These are phyloP conservation scores for Fusarium sp. DNA, from an alignment of 2,329 filamentous ascomycete genomes.

Conservation along the genomic window DNA sequence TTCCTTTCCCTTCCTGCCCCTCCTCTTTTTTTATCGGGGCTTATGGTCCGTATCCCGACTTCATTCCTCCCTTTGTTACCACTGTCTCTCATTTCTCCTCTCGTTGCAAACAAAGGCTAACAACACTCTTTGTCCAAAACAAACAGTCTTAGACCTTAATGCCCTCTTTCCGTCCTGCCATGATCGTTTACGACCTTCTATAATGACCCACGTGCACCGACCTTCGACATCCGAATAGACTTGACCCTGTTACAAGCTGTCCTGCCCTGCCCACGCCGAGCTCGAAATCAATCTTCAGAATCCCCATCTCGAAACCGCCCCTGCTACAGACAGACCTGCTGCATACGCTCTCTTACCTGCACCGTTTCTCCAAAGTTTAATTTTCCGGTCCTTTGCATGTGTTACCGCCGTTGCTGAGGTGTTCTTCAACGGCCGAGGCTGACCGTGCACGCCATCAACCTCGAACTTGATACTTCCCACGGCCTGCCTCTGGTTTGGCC, in stretches of 20 bases:
- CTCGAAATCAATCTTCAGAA: constrained; percentile 23
- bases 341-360: neutral
- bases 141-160: constrained; percentile 43
- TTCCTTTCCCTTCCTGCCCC: constrained; percentile 29
- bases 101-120: constrained; percentile 35
- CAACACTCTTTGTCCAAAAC: constrained; percentile 28
- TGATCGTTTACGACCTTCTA: constrained; percentile 42
- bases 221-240: constrained; percentile 37
- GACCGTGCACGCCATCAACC: constrained; percentile 34
- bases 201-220: constrained; percentile 42
- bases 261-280: constrained; percentile 25
- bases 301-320: constrained; percentile 3
- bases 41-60: constrained; percentile 36
- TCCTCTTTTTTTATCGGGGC: constrained; percentile 40
- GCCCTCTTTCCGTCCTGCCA: constrained; percentile 39
- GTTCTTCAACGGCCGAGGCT: constrained; percentile 22
- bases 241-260: constrained; percentile 24
- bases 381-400: constrained; percentile 31
- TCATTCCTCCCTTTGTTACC: constrained; percentile 38
- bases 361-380: constrained; percentile 4
- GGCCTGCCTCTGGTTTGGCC: constrained; percentile 30
- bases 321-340: constrained; percentile 10
- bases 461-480: constrained; percentile 27
- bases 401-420: constrained; percentile 26
- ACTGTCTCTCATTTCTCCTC: constrained; percentile 14